phyloP scores from a whole-genome alignment of 257 asterid species.

The Solanum clarkiae region DNA sequence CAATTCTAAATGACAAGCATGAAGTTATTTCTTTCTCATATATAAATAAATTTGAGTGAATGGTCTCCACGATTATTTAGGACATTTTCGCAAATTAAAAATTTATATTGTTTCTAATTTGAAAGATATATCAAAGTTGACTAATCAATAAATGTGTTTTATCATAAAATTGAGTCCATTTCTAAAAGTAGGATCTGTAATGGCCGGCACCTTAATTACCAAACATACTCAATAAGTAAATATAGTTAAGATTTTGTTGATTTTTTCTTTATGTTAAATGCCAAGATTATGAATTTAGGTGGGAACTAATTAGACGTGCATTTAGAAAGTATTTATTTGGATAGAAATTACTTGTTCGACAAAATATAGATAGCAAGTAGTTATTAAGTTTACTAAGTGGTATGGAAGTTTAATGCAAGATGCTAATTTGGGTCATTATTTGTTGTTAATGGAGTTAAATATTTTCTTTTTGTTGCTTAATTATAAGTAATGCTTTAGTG shows the following conservation, averaged over 20 bases:
- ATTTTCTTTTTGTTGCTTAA: background rate
- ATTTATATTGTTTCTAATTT: background rate
- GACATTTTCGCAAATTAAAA: background rate
- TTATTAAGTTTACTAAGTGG: background rate
- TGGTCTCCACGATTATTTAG: slow-evolving; percentile 12
- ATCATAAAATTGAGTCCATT: background rate
- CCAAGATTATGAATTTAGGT: background rate
- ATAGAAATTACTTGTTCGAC: background rate
- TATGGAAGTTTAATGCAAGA: background rate
- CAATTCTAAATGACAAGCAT: background rate
- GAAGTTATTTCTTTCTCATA: background rate
- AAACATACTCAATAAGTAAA: background rate
- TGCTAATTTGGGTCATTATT: background rate
- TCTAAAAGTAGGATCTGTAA: background rate
- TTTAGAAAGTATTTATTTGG: background rate
- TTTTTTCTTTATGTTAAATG: background rate
- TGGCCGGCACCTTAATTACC: slow-evolving; percentile 1
- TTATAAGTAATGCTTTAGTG: background rate
- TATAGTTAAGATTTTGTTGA: background rate
- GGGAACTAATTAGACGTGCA: background rate
- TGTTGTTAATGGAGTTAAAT: background rate
- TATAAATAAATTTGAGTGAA: background rate
- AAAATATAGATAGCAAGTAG: background rate
- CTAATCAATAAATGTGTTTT: background rate
- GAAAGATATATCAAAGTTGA: slow-evolving; percentile 6